phyloP scores from a whole-genome alignment of 2,329 filamentous ascomycete genomes.

The Alternaria metachromatica region DNA sequence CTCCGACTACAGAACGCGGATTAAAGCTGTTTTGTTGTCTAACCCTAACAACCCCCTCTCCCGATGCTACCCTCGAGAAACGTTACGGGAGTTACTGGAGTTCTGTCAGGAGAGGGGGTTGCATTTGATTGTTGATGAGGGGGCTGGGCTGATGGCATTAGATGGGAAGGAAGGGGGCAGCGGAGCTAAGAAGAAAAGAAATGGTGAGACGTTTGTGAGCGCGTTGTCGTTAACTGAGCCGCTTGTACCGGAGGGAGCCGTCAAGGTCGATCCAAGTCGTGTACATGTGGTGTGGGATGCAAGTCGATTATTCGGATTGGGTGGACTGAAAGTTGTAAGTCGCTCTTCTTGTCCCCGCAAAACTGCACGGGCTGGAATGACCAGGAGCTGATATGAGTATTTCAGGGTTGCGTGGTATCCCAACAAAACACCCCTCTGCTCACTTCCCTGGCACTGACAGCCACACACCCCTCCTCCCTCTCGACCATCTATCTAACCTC shows the following conservation, averaged over 20 bases:
- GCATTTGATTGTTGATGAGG: conserved; percentile 40
- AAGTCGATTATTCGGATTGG: conserved; percentile 40
- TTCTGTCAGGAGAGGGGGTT: conserved; percentile 41
- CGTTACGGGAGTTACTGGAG: conserved; percentile 39
- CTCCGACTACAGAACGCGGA: conserved; percentile 31
- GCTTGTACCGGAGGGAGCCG: conserved; percentile 32
- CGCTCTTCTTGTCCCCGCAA: background rate
- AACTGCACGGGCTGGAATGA: background rate
- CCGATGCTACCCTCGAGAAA: conserved; percentile 33
- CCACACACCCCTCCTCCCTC: conserved; percentile 28
- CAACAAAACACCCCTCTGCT: conserved; percentile 38
- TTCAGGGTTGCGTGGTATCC: conserved; percentile 40
- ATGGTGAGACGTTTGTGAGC: conserved; percentile 26
- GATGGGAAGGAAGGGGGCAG: conserved; percentile 3
- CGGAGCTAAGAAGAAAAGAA: background rate
- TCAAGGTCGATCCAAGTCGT: conserved; percentile 41
- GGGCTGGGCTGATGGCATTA: conserved; percentile 28
- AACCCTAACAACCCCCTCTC: conserved; percentile 40
- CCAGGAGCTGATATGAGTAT: background rate
- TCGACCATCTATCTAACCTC: conserved; percentile 28
- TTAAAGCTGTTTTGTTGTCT: conserved; percentile 39
- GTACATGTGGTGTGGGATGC: conserved; percentile 43
- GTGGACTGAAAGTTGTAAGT: conserved; percentile 38
- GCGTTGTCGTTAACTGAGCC: conserved; percentile 38
- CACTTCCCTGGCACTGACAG: conserved; percentile 24